Base-by-base conservation (phyloP, 768 basidiomycete genomes). In the Macrocybe gigantea region DNA sequence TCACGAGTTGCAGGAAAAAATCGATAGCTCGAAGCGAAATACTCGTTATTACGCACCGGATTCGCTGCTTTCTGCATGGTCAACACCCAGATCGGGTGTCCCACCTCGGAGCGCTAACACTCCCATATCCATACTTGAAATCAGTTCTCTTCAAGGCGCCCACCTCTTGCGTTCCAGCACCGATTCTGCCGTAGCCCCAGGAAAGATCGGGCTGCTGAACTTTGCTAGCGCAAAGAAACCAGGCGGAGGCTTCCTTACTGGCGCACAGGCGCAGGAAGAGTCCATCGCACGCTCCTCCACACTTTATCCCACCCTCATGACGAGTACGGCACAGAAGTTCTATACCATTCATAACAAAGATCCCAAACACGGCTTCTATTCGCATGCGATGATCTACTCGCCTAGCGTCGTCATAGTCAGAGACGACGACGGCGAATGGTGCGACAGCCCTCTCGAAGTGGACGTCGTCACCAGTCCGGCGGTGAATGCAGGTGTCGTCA, bases 241-340 rank as follows among this genome's bases (percentile, higher is more conserved):
- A 1, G 87, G 88, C 1, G 87, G 88, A 3, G 88, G 88, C 5
- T 89, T 91, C 63, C 72, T 77, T 49, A 72, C 63, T 47, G 88
- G 88, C 11, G 79, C 85, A 0, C 78, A 81, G 49, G 88, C 88
- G 1, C 88, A 91, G 56, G 88, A 91, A 61, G 88, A 91, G 61
- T 82, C 82, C 34, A 76, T 91, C 55, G 86, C 88, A 8, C 80
- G 88, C 37, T 78, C 85, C 5, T 88, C 86, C 8, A 84, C 82
- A 5, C 65, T 91, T 5, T 86, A 82, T 53, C 67, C 75, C 1
- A 74, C 81, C 7, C 80, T 90, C 47, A 71, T 72, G 57, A 77
- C 81, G 7, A 60, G 63, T 11, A 69, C 68, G 5, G 82, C 78
- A 0, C 66, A 75, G 38, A 69, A 73, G 36, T 90, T 87, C 65